phyloP scores from a whole-genome alignment of 495 filamentous ascomycete genomes.

The Tuber umbilicatum region DNA sequence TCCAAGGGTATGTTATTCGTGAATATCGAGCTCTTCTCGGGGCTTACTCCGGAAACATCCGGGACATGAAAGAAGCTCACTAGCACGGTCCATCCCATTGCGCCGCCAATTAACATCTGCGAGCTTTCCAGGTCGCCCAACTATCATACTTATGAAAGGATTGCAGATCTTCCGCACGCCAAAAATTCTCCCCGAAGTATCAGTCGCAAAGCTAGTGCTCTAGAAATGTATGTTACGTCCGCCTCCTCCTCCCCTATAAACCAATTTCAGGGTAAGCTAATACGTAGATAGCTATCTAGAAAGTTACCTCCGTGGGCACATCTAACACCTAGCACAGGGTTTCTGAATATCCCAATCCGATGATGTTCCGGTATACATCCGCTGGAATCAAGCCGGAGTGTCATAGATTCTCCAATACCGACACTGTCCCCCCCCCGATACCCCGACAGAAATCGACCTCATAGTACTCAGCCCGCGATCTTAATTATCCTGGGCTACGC shows the following conservation, averaged over 20 bases:
- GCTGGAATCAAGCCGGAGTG: constrained; percentile 44
- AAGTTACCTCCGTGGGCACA: constrained; percentile 49
- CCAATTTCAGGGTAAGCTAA: constrained; percentile 8
- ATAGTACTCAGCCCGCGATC: constrained; percentile 55
- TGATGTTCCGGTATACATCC: constrained; percentile 51
- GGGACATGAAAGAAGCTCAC: constrained; percentile 6
- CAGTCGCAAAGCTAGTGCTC: constrained; percentile 45
- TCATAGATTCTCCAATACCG: constrained; percentile 43
- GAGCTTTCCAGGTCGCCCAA: constrained; percentile 13
- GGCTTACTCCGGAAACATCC: neutral
- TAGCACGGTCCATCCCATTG: constrained; percentile 3
- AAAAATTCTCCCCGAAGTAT: constrained; percentile 51
- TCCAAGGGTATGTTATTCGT: neutral
- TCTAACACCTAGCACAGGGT: constrained; percentile 47
- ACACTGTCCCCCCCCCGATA: constrained; percentile 9
- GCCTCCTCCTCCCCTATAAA: constrained; percentile 8
- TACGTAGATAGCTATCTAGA: constrained; percentile 48
- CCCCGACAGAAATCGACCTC: constrained; percentile 45
- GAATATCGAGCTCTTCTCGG: neutral
- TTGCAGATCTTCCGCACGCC: constrained; percentile 56
- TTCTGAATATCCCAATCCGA: constrained; percentile 41
- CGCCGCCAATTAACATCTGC: constrained; percentile 10
- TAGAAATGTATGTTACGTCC: constrained; percentile 14
- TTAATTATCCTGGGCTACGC: constrained; percentile 51
- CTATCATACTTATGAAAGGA: constrained; percentile 46